These are phyloP conservation scores for Arxiozyma heterogenica DNA, from an alignment of 1,139 yeast species.

Conservation along the genomic window DNA sequence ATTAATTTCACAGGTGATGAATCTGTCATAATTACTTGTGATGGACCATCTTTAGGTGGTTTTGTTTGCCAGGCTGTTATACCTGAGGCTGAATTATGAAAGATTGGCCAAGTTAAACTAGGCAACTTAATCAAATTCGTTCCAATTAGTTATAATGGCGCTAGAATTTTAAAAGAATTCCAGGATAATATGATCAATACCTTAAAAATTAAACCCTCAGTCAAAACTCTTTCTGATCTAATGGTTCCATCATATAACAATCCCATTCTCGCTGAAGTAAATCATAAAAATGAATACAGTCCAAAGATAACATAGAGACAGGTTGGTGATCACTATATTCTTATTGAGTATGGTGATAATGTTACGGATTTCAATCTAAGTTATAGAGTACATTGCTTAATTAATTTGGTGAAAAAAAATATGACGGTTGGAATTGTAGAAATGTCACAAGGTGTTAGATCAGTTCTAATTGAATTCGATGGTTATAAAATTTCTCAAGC, in stretches of 20 bases:
- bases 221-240: constrained; percentile 34
- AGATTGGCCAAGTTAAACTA: constrained; percentile 93
- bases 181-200: constrained; percentile 49
- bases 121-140: constrained; percentile 78
- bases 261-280: constrained; percentile 51
- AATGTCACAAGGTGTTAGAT: constrained; percentile 95
- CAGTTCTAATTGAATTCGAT: constrained; percentile 79
- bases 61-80: constrained; percentile 95
- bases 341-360: constrained; percentile 89
- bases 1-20: constrained; percentile 97
- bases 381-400: constrained; percentile 76
- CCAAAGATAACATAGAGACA: constrained; percentile 83
- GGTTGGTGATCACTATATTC: constrained; percentile 90
- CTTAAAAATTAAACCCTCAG: constrained; percentile 11
- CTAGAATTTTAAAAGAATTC: constrained; percentile 49
- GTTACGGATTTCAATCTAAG: constrained; percentile 74
- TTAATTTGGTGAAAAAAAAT: constrained; percentile 57
- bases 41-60: constrained; percentile 96
- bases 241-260: constrained; percentile 24
- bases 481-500: constrained; percentile 51
- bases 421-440: constrained; percentile 75
- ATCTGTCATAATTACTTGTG: constrained; percentile 92
- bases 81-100: constrained; percentile 95
- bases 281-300: constrained; percentile 39
- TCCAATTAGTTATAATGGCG: constrained; percentile 63